phyloP scores from a whole-genome alignment of 257 asterid genomes.

The Petunia secreta region DNA sequence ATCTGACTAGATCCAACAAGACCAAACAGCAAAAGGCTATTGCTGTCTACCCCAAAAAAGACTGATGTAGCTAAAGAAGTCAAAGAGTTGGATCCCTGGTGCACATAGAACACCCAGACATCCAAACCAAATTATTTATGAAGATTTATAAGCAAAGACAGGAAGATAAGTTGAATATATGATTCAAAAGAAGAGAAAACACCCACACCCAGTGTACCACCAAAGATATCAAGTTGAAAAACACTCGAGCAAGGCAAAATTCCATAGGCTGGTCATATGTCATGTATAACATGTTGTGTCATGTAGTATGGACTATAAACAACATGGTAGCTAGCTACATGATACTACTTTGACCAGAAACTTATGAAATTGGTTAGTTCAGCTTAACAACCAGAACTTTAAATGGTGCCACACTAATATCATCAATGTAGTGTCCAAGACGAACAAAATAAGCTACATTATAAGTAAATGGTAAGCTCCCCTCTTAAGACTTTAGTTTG shows the following conservation, averaged over 20 bases:
- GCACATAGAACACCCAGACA: not conserved
- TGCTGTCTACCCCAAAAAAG: not conserved
- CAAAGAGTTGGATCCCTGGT: not conserved
- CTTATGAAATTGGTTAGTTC: not conserved
- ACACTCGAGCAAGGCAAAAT: not conserved
- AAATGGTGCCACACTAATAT: not conserved
- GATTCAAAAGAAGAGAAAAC: not conserved
- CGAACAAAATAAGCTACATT: not conserved
- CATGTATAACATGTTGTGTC: not conserved
- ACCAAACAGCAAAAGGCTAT: not conserved
- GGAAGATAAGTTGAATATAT: not conserved
- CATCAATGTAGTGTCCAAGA: not conserved
- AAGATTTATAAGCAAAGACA: not conserved
- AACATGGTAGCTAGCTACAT: conserved; percentile 15
- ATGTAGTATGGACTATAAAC: too few relatives aligned
- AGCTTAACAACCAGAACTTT: not conserved
- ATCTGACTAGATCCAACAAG: not conserved
- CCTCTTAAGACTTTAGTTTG: not conserved
- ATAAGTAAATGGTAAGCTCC: not conserved
- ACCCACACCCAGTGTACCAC: not conserved
- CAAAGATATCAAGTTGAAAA: not conserved
- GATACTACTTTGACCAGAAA: not conserved
- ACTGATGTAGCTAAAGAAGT: not conserved
- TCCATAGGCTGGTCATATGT: not conserved
- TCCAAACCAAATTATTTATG: not conserved